Evolutionary conservation across 1,139 yeast genomes (phyloP), one percentile per base, ranked within the genome.

Genomic region (Schwanniomyces etchellsii): DNA sequence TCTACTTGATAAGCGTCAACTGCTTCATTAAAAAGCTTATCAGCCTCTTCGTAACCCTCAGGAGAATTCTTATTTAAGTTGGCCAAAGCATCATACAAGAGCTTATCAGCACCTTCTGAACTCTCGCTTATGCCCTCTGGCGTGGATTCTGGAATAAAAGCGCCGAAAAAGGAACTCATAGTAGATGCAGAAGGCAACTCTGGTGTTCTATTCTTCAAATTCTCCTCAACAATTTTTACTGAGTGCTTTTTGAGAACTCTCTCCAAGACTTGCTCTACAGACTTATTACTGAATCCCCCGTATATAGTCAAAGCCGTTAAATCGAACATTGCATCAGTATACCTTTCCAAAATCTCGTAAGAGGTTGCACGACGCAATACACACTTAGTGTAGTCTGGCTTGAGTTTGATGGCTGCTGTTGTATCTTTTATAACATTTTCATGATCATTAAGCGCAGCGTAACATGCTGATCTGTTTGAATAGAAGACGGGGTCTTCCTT

Each of bases 381-480:
- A 59, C 96, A 93, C 67, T 93, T 91, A 47, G 86, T 69, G 60
- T 93, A 91, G 52, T 82, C 91, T 11, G 95, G 95, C 55, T 88
- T 83, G 48, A 89, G 61, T 44, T 77, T 73, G 47, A 93, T 72
- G 24, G 98, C 98, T 40, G 71, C 75, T 18, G 95, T 77, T 36
- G 96, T 81, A 55, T 86, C 96, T 45, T 78, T 84, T 42, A 93
- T 73, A 28, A 88, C 96, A 50, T 85, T 80, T 45, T 83, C 85
- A 51, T 75, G 79, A 42, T 88, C 76, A 37, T 78, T 75, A 44
- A 84, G 67, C 13, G 94, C 85, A 34, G 88, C 83, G 60, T 84
- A 85, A 62, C 96, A 91, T 13, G 98, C 98, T 16, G 96, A 88
- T 60, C 95, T 76, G 66, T 89, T 89, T 38, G 96, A 86, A 63